Evolutionary conservation across 805 yeast species (phyloP).

Genomic region (Ogataea naganishii): DNA sequence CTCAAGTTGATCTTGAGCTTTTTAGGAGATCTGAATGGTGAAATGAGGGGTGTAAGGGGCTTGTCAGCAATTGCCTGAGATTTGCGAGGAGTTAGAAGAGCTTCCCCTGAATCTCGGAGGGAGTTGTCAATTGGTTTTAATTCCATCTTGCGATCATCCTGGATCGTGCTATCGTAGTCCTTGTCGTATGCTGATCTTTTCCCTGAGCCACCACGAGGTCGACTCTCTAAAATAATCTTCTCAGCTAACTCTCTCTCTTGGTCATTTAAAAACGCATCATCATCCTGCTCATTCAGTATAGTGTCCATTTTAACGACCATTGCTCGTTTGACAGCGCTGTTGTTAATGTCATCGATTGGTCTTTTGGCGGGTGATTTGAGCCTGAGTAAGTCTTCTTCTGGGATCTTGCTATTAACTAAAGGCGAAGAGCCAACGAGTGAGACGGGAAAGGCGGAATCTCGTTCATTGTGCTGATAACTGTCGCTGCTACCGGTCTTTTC

Average conservation of each 20-base stretch:
- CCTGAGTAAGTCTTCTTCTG: conserved; percentile 34
- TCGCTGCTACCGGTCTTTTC: too few species aligned
- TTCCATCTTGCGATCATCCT: conserved; percentile 2
- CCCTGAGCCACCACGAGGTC: conserved; percentile 13
- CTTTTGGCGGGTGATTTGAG: conserved; percentile 34
- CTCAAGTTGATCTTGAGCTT: too few species aligned
- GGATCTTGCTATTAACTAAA: conserved; percentile 10
- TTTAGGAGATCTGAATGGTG: too few species aligned
- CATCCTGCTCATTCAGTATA: conserved; percentile 18
- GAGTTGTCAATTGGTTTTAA: conserved; percentile 1
- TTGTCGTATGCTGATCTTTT: neutral
- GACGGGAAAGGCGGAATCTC: too few species aligned
- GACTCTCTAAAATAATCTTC: conserved; percentile 30
- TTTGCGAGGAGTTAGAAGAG: too few species aligned
- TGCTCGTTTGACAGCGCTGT: conserved; percentile 43
- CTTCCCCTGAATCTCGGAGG: conserved; percentile 2
- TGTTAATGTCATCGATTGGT: conserved; percentile 28
- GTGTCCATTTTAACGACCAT: conserved; percentile 23
- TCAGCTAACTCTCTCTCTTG: conserved; percentile 40
- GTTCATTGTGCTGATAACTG: too few species aligned
- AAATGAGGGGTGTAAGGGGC: too few species aligned
- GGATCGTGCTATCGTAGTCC: conserved; percentile 3
- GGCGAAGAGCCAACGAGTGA: too few species aligned
- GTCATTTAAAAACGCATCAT: conserved; percentile 25
- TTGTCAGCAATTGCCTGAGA: too few species aligned